These are phyloP conservation scores for Leptodontidium sp. DNA, from an alignment of 2,329 filamentous ascomycete species.

Conservation along the genomic window DNA sequence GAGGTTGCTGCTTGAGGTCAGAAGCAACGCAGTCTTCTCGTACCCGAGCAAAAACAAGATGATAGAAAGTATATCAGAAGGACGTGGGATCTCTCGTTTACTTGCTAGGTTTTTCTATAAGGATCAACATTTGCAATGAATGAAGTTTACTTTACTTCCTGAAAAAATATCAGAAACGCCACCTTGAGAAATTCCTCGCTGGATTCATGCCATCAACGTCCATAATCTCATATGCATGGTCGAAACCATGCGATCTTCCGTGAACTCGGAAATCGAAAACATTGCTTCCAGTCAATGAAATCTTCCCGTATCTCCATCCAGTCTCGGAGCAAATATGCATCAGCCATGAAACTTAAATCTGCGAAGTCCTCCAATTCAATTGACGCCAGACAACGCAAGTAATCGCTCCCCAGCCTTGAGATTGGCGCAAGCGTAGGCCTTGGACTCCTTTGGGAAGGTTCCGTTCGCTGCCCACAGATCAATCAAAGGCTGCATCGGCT, in stretches of 20 bases:
- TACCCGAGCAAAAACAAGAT: too few relatives aligned
- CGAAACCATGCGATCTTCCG: constrained; percentile 25
- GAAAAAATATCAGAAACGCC: constrained; percentile 37
- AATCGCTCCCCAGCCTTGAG: constrained; percentile 66
- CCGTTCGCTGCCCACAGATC: constrained; percentile 92
- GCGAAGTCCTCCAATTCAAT: constrained; percentile 2
- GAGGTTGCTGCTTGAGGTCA: constrained; percentile 44
- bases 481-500: constrained; percentile 94
- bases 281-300: not conserved
- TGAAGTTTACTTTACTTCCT: constrained; percentile 18
- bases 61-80: not conserved
- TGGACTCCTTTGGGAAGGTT: constrained; percentile 80
- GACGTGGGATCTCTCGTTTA: not conserved
- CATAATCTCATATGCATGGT: constrained; percentile 33
- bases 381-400: constrained; percentile 47
- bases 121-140: constrained; percentile 15
- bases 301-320: not conserved
- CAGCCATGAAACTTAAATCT: not conserved
- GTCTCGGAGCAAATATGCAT: not conserved
- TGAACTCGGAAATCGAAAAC: constrained; percentile 8
- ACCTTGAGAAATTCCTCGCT: constrained; percentile 31
- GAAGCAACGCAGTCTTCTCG: not conserved
- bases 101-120: constrained; percentile 8
- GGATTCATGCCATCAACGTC: constrained; percentile 36
- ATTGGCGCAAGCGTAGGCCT: constrained; percentile 72